phyloP scores from a whole-genome alignment of 768 basidiomycete species.

The Tulasnella sp. region DNA sequence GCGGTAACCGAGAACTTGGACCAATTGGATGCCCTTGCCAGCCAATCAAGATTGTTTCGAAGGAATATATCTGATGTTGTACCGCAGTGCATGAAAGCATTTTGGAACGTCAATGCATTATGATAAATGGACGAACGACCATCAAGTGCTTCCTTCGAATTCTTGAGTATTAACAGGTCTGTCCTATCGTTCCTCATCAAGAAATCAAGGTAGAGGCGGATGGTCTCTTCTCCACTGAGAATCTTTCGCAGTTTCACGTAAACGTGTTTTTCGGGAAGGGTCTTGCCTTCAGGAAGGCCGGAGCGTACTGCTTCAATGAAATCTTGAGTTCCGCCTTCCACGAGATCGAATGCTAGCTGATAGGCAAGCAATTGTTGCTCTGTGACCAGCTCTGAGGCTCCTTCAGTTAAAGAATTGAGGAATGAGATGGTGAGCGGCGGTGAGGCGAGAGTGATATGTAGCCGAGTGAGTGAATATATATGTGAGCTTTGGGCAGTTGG shows the following conservation, averaged over 20 bases:
- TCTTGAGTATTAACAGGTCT: constrained; percentile 82
- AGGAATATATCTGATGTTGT: constrained; percentile 91
- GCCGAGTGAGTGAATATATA: constrained; percentile 68
- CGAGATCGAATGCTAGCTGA: constrained; percentile 91
- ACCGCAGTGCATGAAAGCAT: constrained; percentile 97
- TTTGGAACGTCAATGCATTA: constrained; percentile 88
- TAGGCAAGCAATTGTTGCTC: constrained; percentile 64
- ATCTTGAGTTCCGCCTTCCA: constrained; percentile 87
- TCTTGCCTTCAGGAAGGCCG: constrained; percentile 48
- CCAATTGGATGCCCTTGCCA: constrained; percentile 92
- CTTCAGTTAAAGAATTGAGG: constrained; percentile 53
- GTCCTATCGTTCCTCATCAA: constrained; percentile 87
- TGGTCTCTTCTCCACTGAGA: constrained; percentile 79
- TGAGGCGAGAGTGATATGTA: constrained; percentile 79
- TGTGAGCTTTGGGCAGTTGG: constrained; percentile 59
- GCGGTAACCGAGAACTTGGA: constrained; percentile 97
- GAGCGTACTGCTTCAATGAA: constrained; percentile 68
- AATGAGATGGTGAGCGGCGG: constrained; percentile 66
- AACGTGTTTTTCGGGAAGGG: constrained; percentile 29
- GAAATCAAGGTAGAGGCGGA: constrained; percentile 90
- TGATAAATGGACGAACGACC: constrained; percentile 95
- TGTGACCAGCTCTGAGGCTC: constrained; percentile 24
- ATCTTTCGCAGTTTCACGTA: constrained; percentile 73
- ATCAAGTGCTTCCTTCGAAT: constrained; percentile 89
- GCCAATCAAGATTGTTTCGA: constrained; percentile 93